A percentile compares a stretch with the other conserved stretches of the same genome.
phyloP scores from a whole-genome alignment of 192 early-diverging fungal species.

The Coemansia sp. region DNA sequence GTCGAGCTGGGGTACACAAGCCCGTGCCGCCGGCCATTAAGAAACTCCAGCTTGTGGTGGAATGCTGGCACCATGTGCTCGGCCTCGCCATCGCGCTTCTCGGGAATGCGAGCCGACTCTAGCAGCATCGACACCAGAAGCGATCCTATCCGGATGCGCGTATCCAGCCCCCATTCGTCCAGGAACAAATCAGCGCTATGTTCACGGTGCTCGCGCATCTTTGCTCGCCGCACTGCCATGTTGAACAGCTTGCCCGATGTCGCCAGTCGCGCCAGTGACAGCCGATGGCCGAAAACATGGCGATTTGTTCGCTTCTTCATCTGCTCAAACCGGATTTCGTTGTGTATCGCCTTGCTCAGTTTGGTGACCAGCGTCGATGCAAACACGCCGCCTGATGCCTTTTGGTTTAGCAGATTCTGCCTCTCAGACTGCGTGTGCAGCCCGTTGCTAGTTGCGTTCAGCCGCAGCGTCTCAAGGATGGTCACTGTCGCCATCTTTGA shows the following conservation, averaged over 20 bases:
- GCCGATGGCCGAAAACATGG: conserved; percentile 54
- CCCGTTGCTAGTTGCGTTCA: conserved; percentile 24
- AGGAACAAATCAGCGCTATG: conserved; percentile 28
- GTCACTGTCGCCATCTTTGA: conserved; percentile 80
- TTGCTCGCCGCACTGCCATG: conserved; percentile 70
- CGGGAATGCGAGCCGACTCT: conserved; percentile 69
- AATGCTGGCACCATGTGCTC: conserved; percentile 74
- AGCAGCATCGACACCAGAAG: conserved; percentile 63
- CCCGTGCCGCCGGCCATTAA: conserved; percentile 67
- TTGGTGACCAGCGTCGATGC: conserved; percentile 48
- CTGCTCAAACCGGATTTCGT: conserved; percentile 77
- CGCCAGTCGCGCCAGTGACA: conserved; percentile 68
- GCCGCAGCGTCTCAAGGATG: conserved; percentile 76
- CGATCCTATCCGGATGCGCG: conserved; percentile 61
- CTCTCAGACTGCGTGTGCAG: not conserved
- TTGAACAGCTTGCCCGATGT: conserved; percentile 78
- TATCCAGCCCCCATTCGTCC: conserved; percentile 59
- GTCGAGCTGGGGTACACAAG: conserved; percentile 68
- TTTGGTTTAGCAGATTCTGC: conserved; percentile 17
- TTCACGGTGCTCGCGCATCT: conserved; percentile 59
- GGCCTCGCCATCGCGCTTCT: conserved; percentile 60
- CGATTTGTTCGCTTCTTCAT: conserved; percentile 69
- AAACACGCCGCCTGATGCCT: conserved; percentile 45
- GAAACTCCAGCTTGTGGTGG: conserved; percentile 64
- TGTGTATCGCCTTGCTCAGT: conserved; percentile 77